Conservation (phyloP, 2,329 filamentous ascomycete species). For the Ophiostoma tasmaniense region DNA sequence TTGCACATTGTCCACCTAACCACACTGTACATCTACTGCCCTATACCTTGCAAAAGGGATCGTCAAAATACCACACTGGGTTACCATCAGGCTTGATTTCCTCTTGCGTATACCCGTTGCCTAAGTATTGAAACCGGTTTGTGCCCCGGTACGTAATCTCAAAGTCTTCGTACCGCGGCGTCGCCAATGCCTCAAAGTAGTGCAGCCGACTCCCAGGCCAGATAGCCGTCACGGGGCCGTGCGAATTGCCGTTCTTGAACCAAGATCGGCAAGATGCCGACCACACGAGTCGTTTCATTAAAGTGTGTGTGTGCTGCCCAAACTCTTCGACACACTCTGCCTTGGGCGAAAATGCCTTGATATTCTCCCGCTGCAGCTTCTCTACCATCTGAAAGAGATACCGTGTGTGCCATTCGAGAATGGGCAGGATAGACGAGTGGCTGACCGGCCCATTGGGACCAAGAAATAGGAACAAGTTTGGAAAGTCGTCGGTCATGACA, state of each 20-base stretch:
- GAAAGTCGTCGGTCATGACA: conserved; percentile 27
- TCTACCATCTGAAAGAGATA: conserved; percentile 25
- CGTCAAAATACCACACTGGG: conserved; percentile 8
- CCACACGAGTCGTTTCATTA: conserved; percentile 27
- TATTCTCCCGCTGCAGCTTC: conserved; percentile 27
- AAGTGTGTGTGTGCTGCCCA: conserved; percentile 25
- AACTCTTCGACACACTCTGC: conserved; percentile 20
- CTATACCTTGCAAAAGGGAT: conserved; percentile 5
- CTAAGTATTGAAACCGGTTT: conserved; percentile 32
- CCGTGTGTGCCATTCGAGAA: conserved; percentile 24
- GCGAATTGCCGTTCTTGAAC: conserved; percentile 31
- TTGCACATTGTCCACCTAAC: neutral
- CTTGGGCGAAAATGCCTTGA: conserved; percentile 19
- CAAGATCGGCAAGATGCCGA: conserved; percentile 24
- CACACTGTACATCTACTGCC: neutral
- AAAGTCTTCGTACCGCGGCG: conserved; percentile 39
- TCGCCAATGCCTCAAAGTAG: conserved; percentile 32
- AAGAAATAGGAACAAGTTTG: conserved; percentile 21
- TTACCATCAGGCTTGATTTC: neutral
- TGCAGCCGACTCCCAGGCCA: conserved; percentile 39
- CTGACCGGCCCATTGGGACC: conserved; percentile 21
- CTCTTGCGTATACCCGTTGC: conserved; percentile 29
- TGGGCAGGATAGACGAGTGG: conserved; percentile 20
- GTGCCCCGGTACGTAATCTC: conserved; percentile 29
- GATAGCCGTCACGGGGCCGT: conserved; percentile 32